Base-by-base conservation (phyloP, 2,329 filamentous ascomycete species). In the Trichoderma sp. region DNA sequence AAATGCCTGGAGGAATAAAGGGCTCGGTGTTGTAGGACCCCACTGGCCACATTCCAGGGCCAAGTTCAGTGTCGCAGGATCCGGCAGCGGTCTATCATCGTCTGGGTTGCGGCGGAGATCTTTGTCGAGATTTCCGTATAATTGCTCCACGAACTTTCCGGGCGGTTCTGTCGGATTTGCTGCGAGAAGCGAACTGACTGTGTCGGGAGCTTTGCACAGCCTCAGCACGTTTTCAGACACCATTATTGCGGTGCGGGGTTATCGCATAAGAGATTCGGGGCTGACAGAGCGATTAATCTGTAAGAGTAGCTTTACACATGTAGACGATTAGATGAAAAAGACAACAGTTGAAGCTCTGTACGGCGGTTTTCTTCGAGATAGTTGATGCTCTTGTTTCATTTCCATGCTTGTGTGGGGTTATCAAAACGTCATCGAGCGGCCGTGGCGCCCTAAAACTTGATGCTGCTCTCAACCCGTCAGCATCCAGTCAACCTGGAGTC, bases 1-100 rank as follows among this genome's bases (percentile, higher is more conserved):
- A 71, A 89, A 93, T 14, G 91, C 84, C 82, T 88, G 71, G 6
- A 93, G 78, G 75, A 94, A 94, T 0, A 94, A 79, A 18, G 89
- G 83, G 71, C 89, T 91, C 0, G 91, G 92, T 63, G 82, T 78
- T 1, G 84, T 83, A 0, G 83, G 75, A 0, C 90, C 90, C 87
- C 91, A 94, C 64, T 86, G 87, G 2, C 91, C 91, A 75, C 90
- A 93, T 67, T 83, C 75, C 8, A 80, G 79, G 1, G 89, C 89
- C 55, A 80, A 83, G 49, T 86, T 78, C 30, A 91, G 75, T 34
- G 85, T 83, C 59, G 73, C 66, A 10, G 24, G 4, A 1, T 72
- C 71, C 1, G 68, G 21, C 0, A 51, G 24, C 84, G 73, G n/a
- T 72, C 72, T 34, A 46, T 67, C 21, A 59, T 70, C 7, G 61